These are phyloP conservation scores for Ustilago lituana DNA, from an alignment of 1,284 basidiomycete genomes.

Conservation along the genomic window DNA sequence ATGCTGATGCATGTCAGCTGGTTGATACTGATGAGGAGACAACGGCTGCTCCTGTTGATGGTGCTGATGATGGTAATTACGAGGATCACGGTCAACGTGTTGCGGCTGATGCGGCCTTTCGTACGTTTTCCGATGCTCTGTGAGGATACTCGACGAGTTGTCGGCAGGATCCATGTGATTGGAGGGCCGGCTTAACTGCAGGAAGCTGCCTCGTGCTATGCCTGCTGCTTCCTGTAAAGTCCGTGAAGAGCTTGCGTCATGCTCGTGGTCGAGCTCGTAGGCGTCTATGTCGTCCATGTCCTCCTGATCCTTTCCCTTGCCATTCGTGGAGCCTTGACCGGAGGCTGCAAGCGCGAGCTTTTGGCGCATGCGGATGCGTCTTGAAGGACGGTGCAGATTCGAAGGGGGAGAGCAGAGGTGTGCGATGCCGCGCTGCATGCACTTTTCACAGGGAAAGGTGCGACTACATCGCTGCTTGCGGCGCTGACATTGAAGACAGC, in stretches of 20 bases:
- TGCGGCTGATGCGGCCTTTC: neutral
- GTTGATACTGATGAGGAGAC: slow-evolving; percentile 9
- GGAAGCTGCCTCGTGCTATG: neutral
- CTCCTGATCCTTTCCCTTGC: slow-evolving; percentile 5
- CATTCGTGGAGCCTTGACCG: neutral
- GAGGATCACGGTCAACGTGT: neutral
- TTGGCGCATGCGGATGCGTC: slow-evolving; percentile 38
- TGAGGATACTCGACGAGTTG: neutral
- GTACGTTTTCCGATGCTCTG: slow-evolving; percentile 1
- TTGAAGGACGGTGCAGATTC: slow-evolving; percentile 33
- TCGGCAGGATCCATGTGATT: neutral
- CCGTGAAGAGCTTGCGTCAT: slow-evolving; percentile 3
- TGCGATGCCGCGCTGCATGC: slow-evolving; percentile 37
- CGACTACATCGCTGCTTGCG: slow-evolving; percentile 45
- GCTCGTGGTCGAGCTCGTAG: slow-evolving; percentile 38
- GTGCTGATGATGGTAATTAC: neutral
- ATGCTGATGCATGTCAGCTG: neutral
- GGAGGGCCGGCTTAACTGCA: neutral
- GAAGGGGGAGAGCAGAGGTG: slow-evolving; percentile 38
- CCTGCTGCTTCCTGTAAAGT: neutral
- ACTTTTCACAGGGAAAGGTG: slow-evolving; percentile 43
- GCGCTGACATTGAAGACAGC: slow-evolving; percentile 41
- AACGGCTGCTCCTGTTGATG: slow-evolving; percentile 4
- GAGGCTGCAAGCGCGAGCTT: slow-evolving; percentile 18
- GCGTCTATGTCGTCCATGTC: slow-evolving; percentile 28